Conservation (phyloP, 345 rosid genomes). For the Eucalyptus decipiens region DNA sequence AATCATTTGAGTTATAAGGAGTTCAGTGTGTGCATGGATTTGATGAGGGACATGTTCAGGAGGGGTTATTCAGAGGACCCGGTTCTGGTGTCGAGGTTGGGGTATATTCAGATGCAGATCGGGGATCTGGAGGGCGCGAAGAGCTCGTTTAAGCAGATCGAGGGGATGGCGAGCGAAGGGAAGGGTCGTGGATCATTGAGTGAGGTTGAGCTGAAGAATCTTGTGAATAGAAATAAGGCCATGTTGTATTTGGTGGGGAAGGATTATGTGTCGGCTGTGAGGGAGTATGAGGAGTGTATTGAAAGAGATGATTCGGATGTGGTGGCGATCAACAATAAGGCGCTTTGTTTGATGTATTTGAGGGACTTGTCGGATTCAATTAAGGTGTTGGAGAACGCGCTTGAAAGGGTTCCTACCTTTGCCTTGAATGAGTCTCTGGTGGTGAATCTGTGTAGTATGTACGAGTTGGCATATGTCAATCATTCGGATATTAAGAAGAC, state of each 20-base stretch:
- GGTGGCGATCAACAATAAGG: slow-evolving; percentile 79
- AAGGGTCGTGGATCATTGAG: slow-evolving; percentile 6
- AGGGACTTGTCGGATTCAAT: slow-evolving; percentile 85
- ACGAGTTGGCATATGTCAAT: slow-evolving; percentile 89
- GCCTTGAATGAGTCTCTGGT: slow-evolving; percentile 89
- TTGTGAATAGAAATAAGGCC: slow-evolving; percentile 76
- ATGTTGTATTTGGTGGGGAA: slow-evolving; percentile 79
- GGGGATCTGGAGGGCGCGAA: slow-evolving; percentile 86
- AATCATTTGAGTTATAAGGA: slow-evolving; percentile 69
- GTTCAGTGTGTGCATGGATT: slow-evolving; percentile 50
- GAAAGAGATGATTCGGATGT: slow-evolving; percentile 72
- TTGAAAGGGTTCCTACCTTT: slow-evolving; percentile 77
- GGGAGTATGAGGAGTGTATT: slow-evolving; percentile 83
- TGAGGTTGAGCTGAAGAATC: slow-evolving; percentile 52
- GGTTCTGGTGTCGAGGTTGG: slow-evolving; percentile 59
- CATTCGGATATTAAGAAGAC: slow-evolving; percentile 81
- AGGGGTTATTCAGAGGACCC: slow-evolving; percentile 38
- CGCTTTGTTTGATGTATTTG: slow-evolving; percentile 83
- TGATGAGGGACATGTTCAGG: slow-evolving; percentile 36
- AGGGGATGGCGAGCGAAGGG: slow-evolving; percentile 32
- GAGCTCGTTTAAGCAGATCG: slow-evolving; percentile 36
- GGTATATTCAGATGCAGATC: slow-evolving; percentile 80
- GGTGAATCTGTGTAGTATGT: slow-evolving; percentile 94
- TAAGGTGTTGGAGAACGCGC: slow-evolving; percentile 75
- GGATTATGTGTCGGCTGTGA: slow-evolving; percentile 83